These are phyloP conservation scores for Euphorbia schlechtendalii DNA, from an alignment of 441 rosid species.

Conservation along the genomic window DNA sequence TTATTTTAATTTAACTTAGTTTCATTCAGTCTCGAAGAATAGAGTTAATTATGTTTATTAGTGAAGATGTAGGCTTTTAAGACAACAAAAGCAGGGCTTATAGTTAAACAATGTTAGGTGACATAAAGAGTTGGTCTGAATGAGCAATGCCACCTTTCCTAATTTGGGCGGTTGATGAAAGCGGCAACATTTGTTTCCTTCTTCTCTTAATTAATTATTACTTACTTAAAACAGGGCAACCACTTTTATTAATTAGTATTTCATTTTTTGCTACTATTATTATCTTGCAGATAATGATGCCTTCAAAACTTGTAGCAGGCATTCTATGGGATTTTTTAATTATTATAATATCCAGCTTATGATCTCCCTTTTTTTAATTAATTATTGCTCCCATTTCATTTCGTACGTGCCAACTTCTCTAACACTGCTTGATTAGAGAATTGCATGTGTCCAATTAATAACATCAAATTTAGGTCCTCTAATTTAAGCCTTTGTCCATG, in stretches of 20 bases:
- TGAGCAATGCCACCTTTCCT: constrained; percentile 22
- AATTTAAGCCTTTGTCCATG: neutral
- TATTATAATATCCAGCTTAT: neutral
- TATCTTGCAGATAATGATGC: neutral
- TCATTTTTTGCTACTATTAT: neutral
- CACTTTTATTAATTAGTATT: neutral
- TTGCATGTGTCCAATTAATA: neutral
- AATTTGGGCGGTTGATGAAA: constrained; percentile 21
- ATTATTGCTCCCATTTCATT: neutral
- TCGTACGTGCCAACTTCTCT: neutral
- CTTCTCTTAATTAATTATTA: neutral
- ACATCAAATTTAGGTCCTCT: neutral
- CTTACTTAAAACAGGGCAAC: neutral
- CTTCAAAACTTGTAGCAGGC: neutral
- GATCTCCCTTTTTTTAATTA: neutral
- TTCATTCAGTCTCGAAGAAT: no score
- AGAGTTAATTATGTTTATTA: constrained; percentile 7
- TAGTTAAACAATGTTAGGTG: constrained; percentile 20
- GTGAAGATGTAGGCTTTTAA: constrained; percentile 12
- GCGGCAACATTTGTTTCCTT: constrained; percentile 25
- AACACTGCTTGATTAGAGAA: neutral
- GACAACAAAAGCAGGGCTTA: constrained; percentile 17
- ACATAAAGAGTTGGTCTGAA: constrained; percentile 13
- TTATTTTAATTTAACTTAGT: no score
- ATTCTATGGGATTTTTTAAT: neutral